phyloP scores from a whole-genome alignment of 1,284 basidiomycete genomes.

The Apiotrichum veenhuisii region DNA sequence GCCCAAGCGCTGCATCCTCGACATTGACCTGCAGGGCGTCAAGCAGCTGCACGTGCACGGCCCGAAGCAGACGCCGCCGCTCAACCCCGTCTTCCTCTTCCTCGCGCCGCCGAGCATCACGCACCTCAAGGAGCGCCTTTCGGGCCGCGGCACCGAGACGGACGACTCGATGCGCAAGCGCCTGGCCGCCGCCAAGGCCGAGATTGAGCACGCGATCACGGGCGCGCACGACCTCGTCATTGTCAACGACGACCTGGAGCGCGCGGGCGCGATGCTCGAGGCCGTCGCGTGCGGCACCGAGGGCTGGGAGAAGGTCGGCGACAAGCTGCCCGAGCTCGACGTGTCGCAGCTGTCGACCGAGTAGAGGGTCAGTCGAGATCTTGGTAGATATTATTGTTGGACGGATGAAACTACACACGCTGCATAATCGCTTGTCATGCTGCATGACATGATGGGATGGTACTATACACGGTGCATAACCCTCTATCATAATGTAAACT shows the following conservation, averaged over 20 bases:
- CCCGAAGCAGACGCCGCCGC: constrained; percentile 54
- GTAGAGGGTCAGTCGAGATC: background rate
- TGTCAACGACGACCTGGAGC: constrained; percentile 85
- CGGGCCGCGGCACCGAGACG: constrained; percentile 79
- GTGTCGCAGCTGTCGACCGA: constrained; percentile 27
- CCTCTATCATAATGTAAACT: constrained; percentile 1
- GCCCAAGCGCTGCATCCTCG: constrained; percentile 78
- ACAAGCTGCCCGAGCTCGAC: constrained; percentile 43
- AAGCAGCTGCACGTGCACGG: constrained; percentile 73
- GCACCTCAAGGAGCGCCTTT: constrained; percentile 65
- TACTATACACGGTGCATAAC: no score
- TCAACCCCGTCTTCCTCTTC: constrained; percentile 89
- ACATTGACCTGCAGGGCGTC: constrained; percentile 97
- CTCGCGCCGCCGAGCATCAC: constrained; percentile 80
- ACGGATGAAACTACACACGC: no score
- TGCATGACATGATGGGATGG: no score
- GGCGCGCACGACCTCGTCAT: constrained; percentile 78
- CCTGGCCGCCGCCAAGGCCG: constrained; percentile 72
- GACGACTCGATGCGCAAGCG: constrained; percentile 70
- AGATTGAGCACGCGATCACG: constrained; percentile 78
- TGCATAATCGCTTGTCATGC: background rate
- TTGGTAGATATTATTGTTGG: no score
- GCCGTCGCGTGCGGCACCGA: constrained; percentile 65
- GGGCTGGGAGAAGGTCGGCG: constrained; percentile 41
- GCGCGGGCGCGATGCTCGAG: constrained; percentile 66